Percentiles rank a stretch among this genome's conserved stretches.
phyloP scores from a whole-genome alignment of 2,329 filamentous ascomycete species.

The Fusarium phyllophilum region DNA sequence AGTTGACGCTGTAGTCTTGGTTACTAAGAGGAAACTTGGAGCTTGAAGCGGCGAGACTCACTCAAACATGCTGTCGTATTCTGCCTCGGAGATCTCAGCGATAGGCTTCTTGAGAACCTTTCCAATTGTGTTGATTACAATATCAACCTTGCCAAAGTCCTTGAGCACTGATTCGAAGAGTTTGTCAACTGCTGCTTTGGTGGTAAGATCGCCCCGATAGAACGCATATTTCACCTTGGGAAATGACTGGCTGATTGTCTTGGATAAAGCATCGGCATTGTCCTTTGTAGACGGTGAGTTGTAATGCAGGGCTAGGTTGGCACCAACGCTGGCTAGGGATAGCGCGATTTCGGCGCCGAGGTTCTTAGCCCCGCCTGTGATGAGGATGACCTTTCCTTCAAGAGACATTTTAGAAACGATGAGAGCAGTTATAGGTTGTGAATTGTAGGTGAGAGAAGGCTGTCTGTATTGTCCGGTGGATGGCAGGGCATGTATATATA shows the following conservation, averaged over 20 bases:
- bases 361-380: neutral
- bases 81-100: neutral
- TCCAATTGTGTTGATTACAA: neutral
- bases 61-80: neutral
- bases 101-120: neutral
- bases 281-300: neutral
- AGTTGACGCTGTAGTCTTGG: neutral
- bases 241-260: neutral
- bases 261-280: neutral
- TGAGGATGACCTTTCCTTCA: neutral
- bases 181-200: neutral
- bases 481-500: neutral
- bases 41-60: fast-evolving
- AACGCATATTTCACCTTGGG: neutral
- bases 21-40: fast-evolving
- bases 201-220: neutral
- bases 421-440: fast-evolving
- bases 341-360: neutral
- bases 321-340: neutral
- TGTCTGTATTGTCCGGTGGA: fast-evolving
- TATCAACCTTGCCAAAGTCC: neutral
- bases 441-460: fast-evolving
- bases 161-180: neutral
- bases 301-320: neutral
- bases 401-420: neutral